Evolutionary conservation across 1,139 yeast genomes (phyloP).

Genomic region (Kurtzmaniella quercitrusa): DNA sequence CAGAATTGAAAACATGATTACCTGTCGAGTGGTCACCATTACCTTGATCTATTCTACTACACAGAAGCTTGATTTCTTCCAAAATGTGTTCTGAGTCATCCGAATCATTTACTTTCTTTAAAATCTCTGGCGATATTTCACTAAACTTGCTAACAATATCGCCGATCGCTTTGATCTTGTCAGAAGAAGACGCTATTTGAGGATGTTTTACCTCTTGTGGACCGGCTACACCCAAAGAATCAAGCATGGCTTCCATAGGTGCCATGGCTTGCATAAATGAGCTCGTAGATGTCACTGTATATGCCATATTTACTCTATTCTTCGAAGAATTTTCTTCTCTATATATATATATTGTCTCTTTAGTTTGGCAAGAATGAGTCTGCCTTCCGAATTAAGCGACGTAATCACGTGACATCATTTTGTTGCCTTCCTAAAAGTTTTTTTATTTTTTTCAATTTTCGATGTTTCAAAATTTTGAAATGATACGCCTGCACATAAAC

Average conservation of each 20-base stretch:
- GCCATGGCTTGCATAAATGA: conserved; percentile 79
- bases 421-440: too few relatives aligned
- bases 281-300: conserved; percentile 58
- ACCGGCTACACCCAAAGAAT: conserved; percentile 22
- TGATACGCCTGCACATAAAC: neutral
- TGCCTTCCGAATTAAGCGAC: neutral
- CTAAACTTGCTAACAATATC: conserved; percentile 24
- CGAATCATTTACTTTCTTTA: conserved; percentile 25
- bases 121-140: conserved; percentile 28
- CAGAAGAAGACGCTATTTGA: conserved; percentile 18
- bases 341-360: neutral
- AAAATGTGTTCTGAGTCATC: conserved; percentile 12
- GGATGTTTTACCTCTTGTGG: conserved; percentile 27
- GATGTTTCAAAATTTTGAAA: too few relatives aligned
- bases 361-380: neutral
- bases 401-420: neutral
- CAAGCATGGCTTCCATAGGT: conserved; percentile 50
- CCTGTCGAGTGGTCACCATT: conserved; percentile 18
- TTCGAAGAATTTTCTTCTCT: too few relatives aligned
- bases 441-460: too few relatives aligned
- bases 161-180: conserved; percentile 24
- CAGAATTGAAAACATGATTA: conserved; percentile 17
- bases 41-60: conserved; percentile 23
- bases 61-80: conserved; percentile 22
- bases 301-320: conserved; percentile 21